Percentiles rank a stretch among this genome's conserved stretches.
Conservation (phyloP, 345 rosid species). For the Cochlearia excelsa region DNA sequence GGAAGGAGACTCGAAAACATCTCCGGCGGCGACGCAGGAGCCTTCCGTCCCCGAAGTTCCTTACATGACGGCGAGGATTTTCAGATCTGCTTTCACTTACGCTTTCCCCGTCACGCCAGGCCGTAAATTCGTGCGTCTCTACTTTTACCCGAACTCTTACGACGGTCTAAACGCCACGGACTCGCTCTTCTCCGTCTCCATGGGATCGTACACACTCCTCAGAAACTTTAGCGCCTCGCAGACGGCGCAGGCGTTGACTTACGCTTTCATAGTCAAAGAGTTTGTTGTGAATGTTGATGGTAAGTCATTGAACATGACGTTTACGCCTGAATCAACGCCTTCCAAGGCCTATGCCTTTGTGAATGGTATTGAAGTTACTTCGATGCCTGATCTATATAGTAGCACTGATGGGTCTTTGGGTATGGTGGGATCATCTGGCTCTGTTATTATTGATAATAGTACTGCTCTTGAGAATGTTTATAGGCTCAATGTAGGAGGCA, state of each 20-base stretch:
- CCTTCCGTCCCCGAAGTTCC: slow-evolving; percentile 64
- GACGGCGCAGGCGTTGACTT: slow-evolving; percentile 63
- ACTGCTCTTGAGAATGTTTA: slow-evolving; percentile 85
- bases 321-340: slow-evolving; percentile 50
- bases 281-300: slow-evolving; percentile 58
- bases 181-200: slow-evolving; percentile 63
- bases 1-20: slow-evolving; percentile 38
- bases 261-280: slow-evolving; percentile 66
- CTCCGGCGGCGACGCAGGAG: slow-evolving; percentile 58
- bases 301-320: slow-evolving; percentile 56
- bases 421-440: slow-evolving; percentile 43
- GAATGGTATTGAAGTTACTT: slow-evolving; percentile 88
- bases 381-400: slow-evolving; percentile 86
- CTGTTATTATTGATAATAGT: slow-evolving; percentile 48
- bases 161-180: slow-evolving; percentile 48
- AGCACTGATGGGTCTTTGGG: slow-evolving; percentile 39
- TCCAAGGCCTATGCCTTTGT: slow-evolving; percentile 68
- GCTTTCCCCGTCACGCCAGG: slow-evolving; percentile 74
- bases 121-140: slow-evolving; percentile 69
- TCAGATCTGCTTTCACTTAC: slow-evolving; percentile 61
- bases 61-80: slow-evolving; percentile 76
- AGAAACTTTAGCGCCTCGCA: slow-evolving; percentile 85
- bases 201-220: slow-evolving; percentile 64
- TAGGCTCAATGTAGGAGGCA: slow-evolving; percentile 88
- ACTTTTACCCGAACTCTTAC: slow-evolving; percentile 76